Base-by-base conservation (phyloP, 192 early-diverging fungal genomes). In the Podila horticola region DNA sequence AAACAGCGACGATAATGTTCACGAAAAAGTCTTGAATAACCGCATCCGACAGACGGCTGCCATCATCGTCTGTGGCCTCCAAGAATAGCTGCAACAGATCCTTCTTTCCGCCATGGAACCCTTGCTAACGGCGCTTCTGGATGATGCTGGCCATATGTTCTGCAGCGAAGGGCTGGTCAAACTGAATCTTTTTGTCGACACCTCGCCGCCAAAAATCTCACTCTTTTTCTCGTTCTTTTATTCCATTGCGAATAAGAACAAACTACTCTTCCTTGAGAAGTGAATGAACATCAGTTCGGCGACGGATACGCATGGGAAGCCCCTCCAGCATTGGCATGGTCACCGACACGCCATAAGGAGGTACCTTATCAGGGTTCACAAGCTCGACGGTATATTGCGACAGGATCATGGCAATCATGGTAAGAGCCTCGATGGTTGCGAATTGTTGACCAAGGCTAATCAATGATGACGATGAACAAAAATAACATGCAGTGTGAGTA, bases 41-140 rank as follows among this genome's bases (percentile, higher is more conserved):
- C 51, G 74, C 69, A 24, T 86, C 83, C 11, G 69, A 60, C 13
- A 85, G 55, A 2, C 28, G 66, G 24, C 69, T 38, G 1, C 85
- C 88, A 52, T 85, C 65, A 26, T 87, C 86, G 22, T 79, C 72
- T 59, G 41, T 71, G 52, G 72, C 62, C 31, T 83, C 58, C 79
- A 90, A 76, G 58, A 88, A 86, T 28, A 88, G 41, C 24, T 82
- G 64, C 60, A 87, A 62, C 28, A 89, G 34, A 74, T 86, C 84
- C 28, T 67, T 79, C 10, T 65, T 67, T 3, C 49, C 20, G 20
- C 49, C 9, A 15, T 24, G 5, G 51, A 7, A 19, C 71, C 45
- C 74, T 11, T 59, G 52, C n/a, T 51, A 8, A 6, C 75, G 41
- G 30, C 84, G 68, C 4, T 81, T 58, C 11, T 69, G 29, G 17